phyloP scores from a whole-genome alignment of 2,329 filamentous ascomycete species.

The Cladosporium sp. region DNA sequence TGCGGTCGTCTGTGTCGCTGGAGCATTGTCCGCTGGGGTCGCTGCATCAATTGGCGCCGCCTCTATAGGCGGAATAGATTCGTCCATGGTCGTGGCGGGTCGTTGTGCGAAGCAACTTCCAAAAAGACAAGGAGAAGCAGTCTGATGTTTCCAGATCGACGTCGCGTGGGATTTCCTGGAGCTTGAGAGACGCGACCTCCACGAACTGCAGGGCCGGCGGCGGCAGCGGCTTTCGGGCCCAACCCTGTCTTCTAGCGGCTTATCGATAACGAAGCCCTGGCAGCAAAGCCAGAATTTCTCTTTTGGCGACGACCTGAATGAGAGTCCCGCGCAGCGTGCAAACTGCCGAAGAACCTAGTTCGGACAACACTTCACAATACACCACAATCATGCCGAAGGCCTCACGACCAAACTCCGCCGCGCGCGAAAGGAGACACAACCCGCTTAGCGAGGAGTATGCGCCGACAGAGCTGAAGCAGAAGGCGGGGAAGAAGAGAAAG shows the following conservation, averaged over 20 bases:
- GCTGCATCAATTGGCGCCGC: background rate
- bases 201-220: no score
- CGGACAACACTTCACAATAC: background rate
- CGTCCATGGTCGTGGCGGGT: background rate
- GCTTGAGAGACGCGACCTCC: no score
- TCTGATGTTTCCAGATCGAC: no score
- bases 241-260: background rate
- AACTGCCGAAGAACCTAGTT: background rate
- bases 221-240: no score
- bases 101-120: background rate
- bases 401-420: conserved; percentile 45
- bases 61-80: background rate
- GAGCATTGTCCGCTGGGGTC: background rate
- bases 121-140: no score
- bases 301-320: background rate
- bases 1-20: background rate
- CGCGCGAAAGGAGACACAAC: conserved; percentile 64
- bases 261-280: conserved; percentile 1
- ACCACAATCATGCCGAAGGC: conserved; percentile 68
- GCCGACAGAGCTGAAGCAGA: conserved; percentile 68
- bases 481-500: conserved; percentile 56
- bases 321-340: conserved; percentile 1
- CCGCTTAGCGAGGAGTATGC: conserved; percentile 84
- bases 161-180: no score
- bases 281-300: conserved; percentile 3